Conservation (phyloP, 2,329 filamentous ascomycete species). For the Graphiopsis chlorocephala region DNA sequence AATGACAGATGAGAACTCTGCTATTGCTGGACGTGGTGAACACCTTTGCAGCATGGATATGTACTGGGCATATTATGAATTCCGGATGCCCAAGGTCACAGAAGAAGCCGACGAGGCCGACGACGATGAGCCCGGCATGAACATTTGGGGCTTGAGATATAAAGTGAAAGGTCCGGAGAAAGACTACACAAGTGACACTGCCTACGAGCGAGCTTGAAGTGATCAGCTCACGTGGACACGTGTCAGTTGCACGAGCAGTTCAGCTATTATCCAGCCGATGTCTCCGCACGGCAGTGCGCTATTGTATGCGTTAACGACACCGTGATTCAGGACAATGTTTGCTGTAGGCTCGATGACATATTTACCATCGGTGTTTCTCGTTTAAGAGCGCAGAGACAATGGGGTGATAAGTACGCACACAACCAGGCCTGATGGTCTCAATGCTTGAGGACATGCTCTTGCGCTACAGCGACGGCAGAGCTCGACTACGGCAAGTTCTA, state of each 20-base stretch:
- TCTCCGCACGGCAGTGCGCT: neutral
- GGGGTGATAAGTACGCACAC: neutral
- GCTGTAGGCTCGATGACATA: neutral
- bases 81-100: constrained; percentile 41
- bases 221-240: neutral
- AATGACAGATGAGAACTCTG: constrained; percentile 46
- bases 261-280: neutral
- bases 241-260: neutral
- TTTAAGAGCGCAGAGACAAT: neutral
- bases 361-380: neutral
- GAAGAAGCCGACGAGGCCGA: constrained; percentile 22
- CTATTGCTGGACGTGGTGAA: constrained; percentile 63
- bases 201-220: constrained; percentile 28
- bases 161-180: constrained; percentile 39
- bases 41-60: constrained; percentile 71
- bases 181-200: constrained; percentile 39
- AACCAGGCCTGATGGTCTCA: constrained; percentile 19
- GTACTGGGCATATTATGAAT: constrained; percentile 69
- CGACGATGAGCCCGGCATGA: constrained; percentile 23
- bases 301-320: neutral
- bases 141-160: constrained; percentile 37
- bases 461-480: constrained; percentile 11
- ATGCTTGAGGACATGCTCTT: constrained; percentile 23
- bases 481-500: constrained; percentile 16
- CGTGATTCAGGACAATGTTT: neutral